phyloP scores from a whole-genome alignment of 2,329 filamentous ascomycete species.

The Endothia cerciana region DNA sequence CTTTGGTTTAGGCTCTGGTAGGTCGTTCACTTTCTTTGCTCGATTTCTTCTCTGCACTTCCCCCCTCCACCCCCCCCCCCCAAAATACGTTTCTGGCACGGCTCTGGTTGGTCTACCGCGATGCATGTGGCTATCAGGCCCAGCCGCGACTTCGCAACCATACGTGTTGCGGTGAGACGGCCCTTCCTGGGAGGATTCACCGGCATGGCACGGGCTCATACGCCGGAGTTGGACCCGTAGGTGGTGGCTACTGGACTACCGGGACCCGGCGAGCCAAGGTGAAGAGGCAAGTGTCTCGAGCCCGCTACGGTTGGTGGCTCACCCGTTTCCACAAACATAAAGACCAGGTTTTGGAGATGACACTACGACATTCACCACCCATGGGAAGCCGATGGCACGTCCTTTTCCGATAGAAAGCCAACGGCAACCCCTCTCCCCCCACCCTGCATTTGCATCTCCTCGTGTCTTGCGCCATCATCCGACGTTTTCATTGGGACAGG shows the following conservation, averaged over 20 bases:
- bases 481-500: conserved; percentile 24
- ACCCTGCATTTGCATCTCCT: conserved; percentile 23
- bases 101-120: background rate
- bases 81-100: background rate
- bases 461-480: conserved; percentile 25
- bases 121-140: background rate
- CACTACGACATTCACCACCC: background rate
- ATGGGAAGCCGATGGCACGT: conserved; percentile 16
- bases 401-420: conserved; percentile 12
- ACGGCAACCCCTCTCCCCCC: conserved; percentile 23
- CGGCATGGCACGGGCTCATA: background rate
- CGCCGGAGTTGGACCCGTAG: background rate
- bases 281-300: conserved; percentile 23
- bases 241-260: background rate
- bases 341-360: background rate
- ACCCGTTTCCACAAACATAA: background rate
- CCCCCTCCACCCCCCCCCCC: background rate
- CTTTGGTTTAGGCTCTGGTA: conserved; percentile 40
- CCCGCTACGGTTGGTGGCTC: background rate
- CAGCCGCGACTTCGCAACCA: background rate
- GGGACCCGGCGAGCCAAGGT: conserved; percentile 9
- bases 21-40: conserved; percentile 13
- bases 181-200: background rate
- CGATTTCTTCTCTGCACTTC: background rate
- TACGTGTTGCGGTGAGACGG: background rate